Evolutionary conservation across 176 grass and related monocot genomes (phyloP).

Genomic region (Lolium perenne): DNA sequence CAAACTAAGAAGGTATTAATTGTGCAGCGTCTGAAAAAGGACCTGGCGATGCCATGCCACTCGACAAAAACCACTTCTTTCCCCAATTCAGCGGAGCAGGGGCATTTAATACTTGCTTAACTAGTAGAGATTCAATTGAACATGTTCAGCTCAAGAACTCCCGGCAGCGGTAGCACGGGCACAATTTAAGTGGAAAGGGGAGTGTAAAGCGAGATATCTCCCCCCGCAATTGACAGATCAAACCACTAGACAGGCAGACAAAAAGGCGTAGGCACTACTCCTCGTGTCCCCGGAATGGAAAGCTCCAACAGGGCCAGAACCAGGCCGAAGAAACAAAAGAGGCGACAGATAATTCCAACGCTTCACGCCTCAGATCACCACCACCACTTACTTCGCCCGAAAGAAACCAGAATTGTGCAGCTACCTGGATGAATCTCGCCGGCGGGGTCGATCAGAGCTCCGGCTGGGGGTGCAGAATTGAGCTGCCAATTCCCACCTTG

Average conservation of each 20-base stretch:
- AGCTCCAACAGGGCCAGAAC: conserved; percentile 38
- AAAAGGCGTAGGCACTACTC: conserved; percentile 27
- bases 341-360: conserved; percentile 30
- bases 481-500: conserved; percentile 35
- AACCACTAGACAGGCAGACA: not conserved
- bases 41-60: not conserved
- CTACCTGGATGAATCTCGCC: conserved; percentile 50
- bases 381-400: not conserved
- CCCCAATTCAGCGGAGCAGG: conserved; percentile 36
- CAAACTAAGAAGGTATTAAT: conserved; percentile 23
- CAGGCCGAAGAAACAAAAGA: not conserved
- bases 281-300: conserved; percentile 23
- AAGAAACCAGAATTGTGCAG: conserved; percentile 25
- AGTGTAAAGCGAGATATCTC: not conserved
- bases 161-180: not conserved
- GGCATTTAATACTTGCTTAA: not conserved
- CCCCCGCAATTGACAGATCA: conserved; percentile 44
- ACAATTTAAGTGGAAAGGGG: conserved; percentile 5
- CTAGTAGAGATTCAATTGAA: conserved; percentile 35
- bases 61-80: conserved; percentile 4
- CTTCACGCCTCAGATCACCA: conserved; percentile 36
- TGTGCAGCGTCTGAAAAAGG: not conserved
- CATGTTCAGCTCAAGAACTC: conserved; percentile 33
- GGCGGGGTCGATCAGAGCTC: conserved; percentile 40
- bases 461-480: not conserved